Base-by-base conservation (phyloP, 768 basidiomycete genomes). In the Ephemerocybe angulata region DNA sequence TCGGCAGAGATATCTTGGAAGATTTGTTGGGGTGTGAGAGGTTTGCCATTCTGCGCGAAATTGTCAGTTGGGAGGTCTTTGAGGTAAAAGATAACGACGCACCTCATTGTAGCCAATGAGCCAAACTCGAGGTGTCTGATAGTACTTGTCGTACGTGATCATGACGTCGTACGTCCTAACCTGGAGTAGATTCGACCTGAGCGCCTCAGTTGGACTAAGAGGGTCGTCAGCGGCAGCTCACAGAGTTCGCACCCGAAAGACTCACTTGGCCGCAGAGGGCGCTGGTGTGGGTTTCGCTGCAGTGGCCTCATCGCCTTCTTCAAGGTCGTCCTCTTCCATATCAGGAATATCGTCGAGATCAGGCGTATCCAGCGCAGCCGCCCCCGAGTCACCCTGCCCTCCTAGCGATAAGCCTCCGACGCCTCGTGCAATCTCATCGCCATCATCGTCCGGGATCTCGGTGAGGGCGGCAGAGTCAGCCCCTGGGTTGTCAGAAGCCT, bases 121-220 rank as follows among this genome's bases (percentile, higher is more conserved):
- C 97, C 97, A 99, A 68, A 98, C 89, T 62, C 96, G 85, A 22
- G 97, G 97, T 12, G 95, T 98, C 71, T 98, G 97, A 72, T 99
- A 98, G 72, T 95, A 96, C 76, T 98, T 99, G 82, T 99, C 97
- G 70, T 98, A 99, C 46, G 92, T 93, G 77, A 99, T 98, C 88
- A 97, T 92, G 65, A 98, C 95, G 70, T 99, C 97, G 76, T 99
- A 99, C 11, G 96, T 99, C 65, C 97, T 84, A 37, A 98, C 93
- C 79, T 95, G 92, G 38, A 98, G 76, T 25, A 98, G 77, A 63
- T 97, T 97, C 54, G 84, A 85, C 58, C 85, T 90, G 30, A 85
- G 82, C 21, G 81, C 77, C 60, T 87, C 85, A 19, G 80, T 74
- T 61, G 83, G 72, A 58, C 87, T 91, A 58, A 33, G 48, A 28